These are phyloP conservation scores for Spinacia oleracea DNA, from an alignment of 179 eudicot genomes.

Conservation along the genomic window DNA sequence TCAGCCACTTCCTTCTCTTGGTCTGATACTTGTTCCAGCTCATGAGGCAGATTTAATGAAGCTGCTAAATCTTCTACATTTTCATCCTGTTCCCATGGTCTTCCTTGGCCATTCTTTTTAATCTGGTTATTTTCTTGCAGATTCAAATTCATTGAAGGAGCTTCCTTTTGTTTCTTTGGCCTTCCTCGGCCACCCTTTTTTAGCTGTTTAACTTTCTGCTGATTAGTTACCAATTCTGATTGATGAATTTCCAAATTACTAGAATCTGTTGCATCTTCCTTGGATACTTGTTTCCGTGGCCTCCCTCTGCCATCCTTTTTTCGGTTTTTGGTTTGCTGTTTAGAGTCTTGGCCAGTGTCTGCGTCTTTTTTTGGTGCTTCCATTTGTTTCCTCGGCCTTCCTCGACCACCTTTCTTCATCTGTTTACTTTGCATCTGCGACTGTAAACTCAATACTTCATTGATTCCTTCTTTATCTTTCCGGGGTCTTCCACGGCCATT, in stretches of 20 bases:
- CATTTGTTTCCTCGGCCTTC: constrained; percentile 9
- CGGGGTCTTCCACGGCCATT: constrained; percentile 16
- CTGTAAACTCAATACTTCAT: not conserved
- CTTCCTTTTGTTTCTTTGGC: constrained; percentile 14
- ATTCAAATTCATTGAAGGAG: not conserved
- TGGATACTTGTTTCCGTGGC: constrained; percentile 8
- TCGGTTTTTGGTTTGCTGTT: not conserved
- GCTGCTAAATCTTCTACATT: constrained; percentile 8
- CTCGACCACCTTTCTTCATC: not conserved
- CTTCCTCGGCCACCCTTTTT: constrained; percentile 28
- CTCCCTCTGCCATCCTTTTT: constrained; percentile 15
- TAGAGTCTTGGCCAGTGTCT: not conserved
- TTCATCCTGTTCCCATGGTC: not conserved
- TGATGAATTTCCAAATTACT: not conserved
- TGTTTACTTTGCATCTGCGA: not conserved
- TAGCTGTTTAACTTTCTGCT: not conserved
- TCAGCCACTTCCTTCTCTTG: constrained; percentile 8
- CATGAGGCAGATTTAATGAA: not conserved
- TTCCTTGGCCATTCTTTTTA: constrained; percentile 25
- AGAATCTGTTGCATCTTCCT: constrained; percentile 5
- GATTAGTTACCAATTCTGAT: constrained; percentile 8
- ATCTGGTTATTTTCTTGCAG: not conserved
- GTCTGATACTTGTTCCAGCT: constrained; percentile 18
- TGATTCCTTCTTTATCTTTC: not conserved
- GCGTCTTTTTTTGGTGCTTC: constrained; percentile 17